phyloP scores from a whole-genome alignment of 2,329 filamentous ascomycete species.

The Monilinia laxa region DNA sequence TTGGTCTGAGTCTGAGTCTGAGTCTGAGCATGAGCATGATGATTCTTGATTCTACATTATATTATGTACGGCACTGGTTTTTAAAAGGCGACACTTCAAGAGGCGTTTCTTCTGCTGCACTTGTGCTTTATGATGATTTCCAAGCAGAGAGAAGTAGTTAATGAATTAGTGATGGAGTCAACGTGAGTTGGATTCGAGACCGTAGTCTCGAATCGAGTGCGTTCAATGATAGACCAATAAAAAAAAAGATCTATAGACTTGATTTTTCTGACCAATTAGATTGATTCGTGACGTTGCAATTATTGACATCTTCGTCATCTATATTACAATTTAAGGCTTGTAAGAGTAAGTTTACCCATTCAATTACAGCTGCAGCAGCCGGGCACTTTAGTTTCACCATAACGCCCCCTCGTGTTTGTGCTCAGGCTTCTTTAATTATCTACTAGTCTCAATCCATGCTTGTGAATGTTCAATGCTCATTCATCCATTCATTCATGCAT shows the following conservation, averaged over 20 bases:
- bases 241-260: neutral
- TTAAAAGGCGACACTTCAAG: neutral
- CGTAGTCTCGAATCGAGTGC: neutral
- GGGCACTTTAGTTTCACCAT: neutral
- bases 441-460: too few species aligned
- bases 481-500: too few species aligned
- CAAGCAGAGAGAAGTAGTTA: neutral
- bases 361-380: too few species aligned
- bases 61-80: constrained; percentile 1
- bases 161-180: neutral
- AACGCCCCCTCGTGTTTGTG: neutral
- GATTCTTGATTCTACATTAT: neutral
- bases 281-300: neutral
- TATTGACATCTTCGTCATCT: neutral
- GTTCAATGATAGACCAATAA: constrained; percentile 1
- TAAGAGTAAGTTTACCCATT: neutral
- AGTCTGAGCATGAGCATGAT: neutral
- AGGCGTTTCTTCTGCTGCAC: constrained; percentile 5
- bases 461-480: too few species aligned
- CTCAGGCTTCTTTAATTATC: too few species aligned
- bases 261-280: neutral
- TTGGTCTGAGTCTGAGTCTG: neutral
- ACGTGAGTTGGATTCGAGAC: neutral
- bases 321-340: neutral
- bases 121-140: neutral